A percentile compares a stretch with the other conserved stretches of the same genome.
These are phyloP conservation scores for Emergomyces orientalis DNA, from an alignment of 2,329 filamentous ascomycete genomes.

Conservation along the genomic window DNA sequence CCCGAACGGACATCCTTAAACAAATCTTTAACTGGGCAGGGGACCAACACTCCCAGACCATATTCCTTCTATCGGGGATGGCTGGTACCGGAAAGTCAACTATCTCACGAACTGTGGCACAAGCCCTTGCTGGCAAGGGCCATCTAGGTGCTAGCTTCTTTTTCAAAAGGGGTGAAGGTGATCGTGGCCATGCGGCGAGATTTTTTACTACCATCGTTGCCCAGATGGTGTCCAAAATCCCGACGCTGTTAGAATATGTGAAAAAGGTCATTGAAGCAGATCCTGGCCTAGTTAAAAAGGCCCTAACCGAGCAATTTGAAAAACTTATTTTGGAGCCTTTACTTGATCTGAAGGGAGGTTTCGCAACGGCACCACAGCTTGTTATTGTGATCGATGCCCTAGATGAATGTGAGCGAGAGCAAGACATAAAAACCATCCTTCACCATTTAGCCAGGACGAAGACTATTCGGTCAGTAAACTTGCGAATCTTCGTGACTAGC, in stretches of 20 bases:
- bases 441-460: conserved; percentile 14
- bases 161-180: conserved; percentile 20
- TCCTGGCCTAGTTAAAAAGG: conserved; percentile 21
- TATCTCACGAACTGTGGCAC: conserved; percentile 23
- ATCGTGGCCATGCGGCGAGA: conserved; percentile 16
- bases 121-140: conserved; percentile 5
- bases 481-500: conserved; percentile 24
- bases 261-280: conserved; percentile 19
- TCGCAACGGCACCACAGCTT: neutral
- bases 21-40: conserved; percentile 17
- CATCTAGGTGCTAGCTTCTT: conserved; percentile 26
- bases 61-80: conserved; percentile 29
- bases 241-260: conserved; percentile 20
- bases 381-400: conserved; percentile 22
- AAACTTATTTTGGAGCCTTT: conserved; percentile 21
- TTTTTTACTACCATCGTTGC: conserved; percentile 22
- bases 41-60: conserved; percentile 10
- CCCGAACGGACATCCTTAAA: conserved; percentile 17
- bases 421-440: conserved; percentile 19
- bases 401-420: conserved; percentile 22
- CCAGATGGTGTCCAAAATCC: conserved; percentile 24
- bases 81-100: conserved; percentile 30
- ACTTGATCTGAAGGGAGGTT: neutral
- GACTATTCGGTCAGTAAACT: conserved; percentile 5
- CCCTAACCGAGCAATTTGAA: conserved; percentile 21